Conservation (phyloP, 371 early-diverging fungal species). For the Chytridium lagenaria region DNA sequence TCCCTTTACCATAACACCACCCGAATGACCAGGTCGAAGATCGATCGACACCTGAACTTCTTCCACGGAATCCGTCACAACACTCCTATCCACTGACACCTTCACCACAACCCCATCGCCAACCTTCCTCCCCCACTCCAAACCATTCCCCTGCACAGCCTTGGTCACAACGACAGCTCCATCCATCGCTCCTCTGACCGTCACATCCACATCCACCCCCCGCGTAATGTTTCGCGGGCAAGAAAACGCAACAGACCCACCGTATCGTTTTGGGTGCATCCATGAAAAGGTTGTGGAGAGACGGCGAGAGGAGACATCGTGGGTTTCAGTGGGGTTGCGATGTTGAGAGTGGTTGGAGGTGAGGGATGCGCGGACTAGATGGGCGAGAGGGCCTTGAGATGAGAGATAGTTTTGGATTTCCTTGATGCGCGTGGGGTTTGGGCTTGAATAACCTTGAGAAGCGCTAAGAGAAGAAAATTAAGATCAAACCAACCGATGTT, state of each 20-base stretch:
- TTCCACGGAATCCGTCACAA: neutral
- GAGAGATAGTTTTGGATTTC: constrained; percentile 7
- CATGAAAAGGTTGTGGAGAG: neutral
- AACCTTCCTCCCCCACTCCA: neutral
- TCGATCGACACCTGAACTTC: too few species aligned
- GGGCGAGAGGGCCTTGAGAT: neutral
- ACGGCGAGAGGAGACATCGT: neutral
- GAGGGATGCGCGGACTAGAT: neutral
- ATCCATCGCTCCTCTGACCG: neutral
- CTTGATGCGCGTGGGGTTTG: neutral
- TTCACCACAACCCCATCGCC: too few species aligned
- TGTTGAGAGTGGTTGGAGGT: neutral
- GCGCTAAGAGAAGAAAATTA: neutral
- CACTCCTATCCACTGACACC: neutral
- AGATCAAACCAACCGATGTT: neutral
- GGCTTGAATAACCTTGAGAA: constrained; percentile 11
- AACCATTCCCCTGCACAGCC: neutral
- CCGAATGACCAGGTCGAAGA: too few species aligned
- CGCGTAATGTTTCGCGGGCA: neutral
- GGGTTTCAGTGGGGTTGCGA: neutral
- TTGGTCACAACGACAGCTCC: neutral
- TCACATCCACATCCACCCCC: too few species aligned
- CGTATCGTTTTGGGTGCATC: neutral
- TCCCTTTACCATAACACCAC: neutral
- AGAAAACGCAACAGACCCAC: neutral